phyloP scores from a whole-genome alignment of 176 grass and related monocot genomes.

The Paspalum vaginatum region DNA sequence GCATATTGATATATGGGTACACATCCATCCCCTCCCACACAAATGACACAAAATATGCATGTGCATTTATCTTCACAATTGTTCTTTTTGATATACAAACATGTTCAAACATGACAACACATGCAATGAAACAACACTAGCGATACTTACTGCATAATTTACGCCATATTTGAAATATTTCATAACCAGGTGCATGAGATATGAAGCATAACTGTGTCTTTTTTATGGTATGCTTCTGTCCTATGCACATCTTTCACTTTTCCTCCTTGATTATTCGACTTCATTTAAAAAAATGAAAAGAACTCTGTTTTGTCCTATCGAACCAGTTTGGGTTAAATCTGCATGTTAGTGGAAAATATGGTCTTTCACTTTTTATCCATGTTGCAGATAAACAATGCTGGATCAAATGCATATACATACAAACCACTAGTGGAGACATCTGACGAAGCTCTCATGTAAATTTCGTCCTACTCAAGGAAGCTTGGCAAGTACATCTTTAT shows the following conservation, averaged over 20 bases:
- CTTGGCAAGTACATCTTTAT: slow-evolving; percentile 4
- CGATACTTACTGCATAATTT: slow-evolving; percentile 11
- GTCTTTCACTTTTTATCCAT: slow-evolving; percentile 22
- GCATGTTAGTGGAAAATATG: background rate
- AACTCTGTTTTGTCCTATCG: background rate
- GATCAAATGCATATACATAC: slow-evolving; percentile 97
- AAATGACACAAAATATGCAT: background rate
- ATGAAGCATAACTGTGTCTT: background rate
- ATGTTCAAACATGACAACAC: slow-evolving; percentile 4
- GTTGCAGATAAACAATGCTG: slow-evolving; percentile 94
- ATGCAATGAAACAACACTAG: slow-evolving; percentile 9
- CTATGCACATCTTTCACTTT: slow-evolving; percentile 6
- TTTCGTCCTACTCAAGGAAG: slow-evolving; percentile 29
- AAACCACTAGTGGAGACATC: slow-evolving; percentile 93
- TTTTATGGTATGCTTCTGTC: slow-evolving; percentile 3
- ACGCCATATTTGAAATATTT: slow-evolving; percentile 20
- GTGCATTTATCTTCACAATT: background rate
- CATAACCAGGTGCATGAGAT: background rate
- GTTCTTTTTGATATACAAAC: slow-evolving; percentile 3
- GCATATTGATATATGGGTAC: slow-evolving; percentile 97
- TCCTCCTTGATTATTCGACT: slow-evolving; percentile 9
- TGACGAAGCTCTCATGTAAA: slow-evolving; percentile 94
- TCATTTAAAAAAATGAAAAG: background rate
- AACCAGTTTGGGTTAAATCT: background rate
- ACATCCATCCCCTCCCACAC: background rate